phyloP scores from a whole-genome alignment of 2,329 filamentous ascomycete genomes.

The Trichoderma lentiforme region DNA sequence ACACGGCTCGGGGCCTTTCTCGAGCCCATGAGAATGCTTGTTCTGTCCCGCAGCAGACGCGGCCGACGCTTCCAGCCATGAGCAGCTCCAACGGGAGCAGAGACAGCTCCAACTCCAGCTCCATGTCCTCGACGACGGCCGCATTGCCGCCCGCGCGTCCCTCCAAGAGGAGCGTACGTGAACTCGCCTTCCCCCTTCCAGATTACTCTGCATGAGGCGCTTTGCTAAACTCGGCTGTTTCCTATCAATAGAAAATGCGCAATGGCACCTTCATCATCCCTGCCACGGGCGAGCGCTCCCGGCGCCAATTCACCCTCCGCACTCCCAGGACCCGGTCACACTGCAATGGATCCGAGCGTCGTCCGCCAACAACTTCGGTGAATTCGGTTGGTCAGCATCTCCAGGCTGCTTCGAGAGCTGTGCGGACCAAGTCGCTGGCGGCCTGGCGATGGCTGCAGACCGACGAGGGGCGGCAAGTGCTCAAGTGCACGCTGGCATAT shows the following conservation, averaged over 20 bases:
- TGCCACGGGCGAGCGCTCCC: slow-evolving; percentile 77
- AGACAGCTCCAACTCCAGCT: slow-evolving; percentile 26
- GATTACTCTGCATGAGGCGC: slow-evolving; percentile 10
- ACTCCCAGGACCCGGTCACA: slow-evolving; percentile 37
- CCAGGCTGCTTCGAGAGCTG: slow-evolving; percentile 11
- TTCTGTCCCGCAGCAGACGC: slow-evolving; percentile 18
- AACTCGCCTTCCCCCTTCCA: background rate
- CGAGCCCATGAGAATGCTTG: slow-evolving; percentile 9
- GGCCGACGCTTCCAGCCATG: slow-evolving; percentile 40
- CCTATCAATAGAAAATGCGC: slow-evolving; percentile 60
- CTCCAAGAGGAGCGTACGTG: slow-evolving; percentile 46
- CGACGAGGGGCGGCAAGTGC: slow-evolving; percentile 70
- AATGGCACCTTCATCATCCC: slow-evolving; percentile 87
- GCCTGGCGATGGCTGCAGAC: slow-evolving; percentile 63
- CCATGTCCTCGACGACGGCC: slow-evolving; percentile 32
- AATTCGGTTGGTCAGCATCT: slow-evolving; percentile 18
- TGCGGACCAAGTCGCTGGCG: slow-evolving; percentile 34
- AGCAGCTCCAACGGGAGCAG: slow-evolving; percentile 32
- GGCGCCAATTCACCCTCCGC: slow-evolving; percentile 74
- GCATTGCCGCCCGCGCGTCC: slow-evolving; percentile 43
- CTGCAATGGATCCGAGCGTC: slow-evolving; percentile 26
- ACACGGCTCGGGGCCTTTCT: background rate
- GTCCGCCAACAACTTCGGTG: slow-evolving; percentile 22
- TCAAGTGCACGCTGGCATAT: slow-evolving; percentile 92
- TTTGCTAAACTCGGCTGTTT: background rate